Evolutionary conservation across 257 asterid species (phyloP).

Genomic region (Solanum sejunctum): DNA sequence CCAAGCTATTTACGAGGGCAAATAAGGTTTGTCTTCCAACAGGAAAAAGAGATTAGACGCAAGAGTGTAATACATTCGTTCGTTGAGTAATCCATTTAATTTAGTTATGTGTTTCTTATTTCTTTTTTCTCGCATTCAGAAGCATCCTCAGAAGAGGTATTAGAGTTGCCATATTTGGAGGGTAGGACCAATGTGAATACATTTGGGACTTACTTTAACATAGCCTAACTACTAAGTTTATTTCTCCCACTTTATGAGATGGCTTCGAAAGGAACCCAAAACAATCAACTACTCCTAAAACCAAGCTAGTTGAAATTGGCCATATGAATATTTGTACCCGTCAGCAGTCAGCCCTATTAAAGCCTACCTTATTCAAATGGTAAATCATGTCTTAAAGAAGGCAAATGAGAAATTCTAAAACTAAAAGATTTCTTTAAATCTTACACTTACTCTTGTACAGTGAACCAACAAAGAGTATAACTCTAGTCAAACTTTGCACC

Average conservation of each 20-base stretch:
- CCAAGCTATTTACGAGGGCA: background rate
- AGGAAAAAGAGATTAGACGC: background rate
- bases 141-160: background rate
- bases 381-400: background rate
- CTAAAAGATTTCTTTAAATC: background rate
- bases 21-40: background rate
- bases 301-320: background rate
- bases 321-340: background rate
- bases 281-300: background rate
- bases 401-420: background rate
- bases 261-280: background rate
- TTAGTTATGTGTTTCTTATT: background rate
- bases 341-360: background rate
- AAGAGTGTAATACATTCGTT: background rate
- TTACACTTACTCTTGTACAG: background rate
- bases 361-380: background rate
- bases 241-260: background rate
- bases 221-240: background rate
- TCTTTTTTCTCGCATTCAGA: background rate
- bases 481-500: background rate
- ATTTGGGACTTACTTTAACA: background rate
- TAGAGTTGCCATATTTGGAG: background rate
- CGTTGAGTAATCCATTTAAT: background rate
- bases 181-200: background rate
- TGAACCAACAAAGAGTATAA: background rate